Conservation (phyloP, 2,329 filamentous ascomycete species). For the Claviceps sorghi region DNA sequence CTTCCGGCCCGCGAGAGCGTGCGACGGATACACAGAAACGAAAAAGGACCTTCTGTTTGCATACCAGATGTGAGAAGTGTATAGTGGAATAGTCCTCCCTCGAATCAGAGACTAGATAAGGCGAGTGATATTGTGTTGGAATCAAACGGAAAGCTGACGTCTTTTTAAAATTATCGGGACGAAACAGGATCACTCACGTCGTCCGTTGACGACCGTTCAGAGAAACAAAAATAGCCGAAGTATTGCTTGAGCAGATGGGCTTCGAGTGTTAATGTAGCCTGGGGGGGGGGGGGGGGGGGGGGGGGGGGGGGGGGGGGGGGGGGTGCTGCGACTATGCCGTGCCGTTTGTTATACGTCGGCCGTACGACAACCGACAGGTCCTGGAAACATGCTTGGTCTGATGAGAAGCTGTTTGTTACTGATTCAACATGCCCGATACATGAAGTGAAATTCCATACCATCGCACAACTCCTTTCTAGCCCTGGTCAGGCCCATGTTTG, state of each 20-base stretch:
- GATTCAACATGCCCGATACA: neutral
- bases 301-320: neutral
- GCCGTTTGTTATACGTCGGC: slow-evolving; percentile 6
- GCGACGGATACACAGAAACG: slow-evolving; percentile 1
- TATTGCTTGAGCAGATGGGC: neutral
- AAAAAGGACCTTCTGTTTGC: slow-evolving; percentile 1
- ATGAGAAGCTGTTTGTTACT: slow-evolving; percentile 5
- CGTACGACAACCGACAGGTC: slow-evolving; percentile 5
- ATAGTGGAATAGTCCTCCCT: neutral
- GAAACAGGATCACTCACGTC: neutral
- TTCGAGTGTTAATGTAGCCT: slow-evolving; percentile 1
- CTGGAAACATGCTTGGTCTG: slow-evolving; percentile 4
- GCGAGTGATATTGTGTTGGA: neutral
- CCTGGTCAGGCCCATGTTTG: slow-evolving; percentile 6
- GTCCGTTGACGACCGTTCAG: neutral
- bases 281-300: too few species aligned
- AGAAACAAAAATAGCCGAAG: slow-evolving; percentile 3
- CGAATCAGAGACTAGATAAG: neutral
- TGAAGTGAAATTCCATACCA: slow-evolving; percentile 4
- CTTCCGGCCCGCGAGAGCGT: slow-evolving; percentile 1
- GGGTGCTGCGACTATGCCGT: slow-evolving; percentile 3
- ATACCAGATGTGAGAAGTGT: neutral
- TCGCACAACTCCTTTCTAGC: slow-evolving; percentile 4
- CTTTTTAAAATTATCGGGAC: neutral
- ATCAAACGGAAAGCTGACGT: neutral